Evolutionary conservation across 2,329 filamentous ascomycete species (phyloP), one percentile per base, ranked within the genome.

Genomic region (Hypoxylon sp.): DNA sequence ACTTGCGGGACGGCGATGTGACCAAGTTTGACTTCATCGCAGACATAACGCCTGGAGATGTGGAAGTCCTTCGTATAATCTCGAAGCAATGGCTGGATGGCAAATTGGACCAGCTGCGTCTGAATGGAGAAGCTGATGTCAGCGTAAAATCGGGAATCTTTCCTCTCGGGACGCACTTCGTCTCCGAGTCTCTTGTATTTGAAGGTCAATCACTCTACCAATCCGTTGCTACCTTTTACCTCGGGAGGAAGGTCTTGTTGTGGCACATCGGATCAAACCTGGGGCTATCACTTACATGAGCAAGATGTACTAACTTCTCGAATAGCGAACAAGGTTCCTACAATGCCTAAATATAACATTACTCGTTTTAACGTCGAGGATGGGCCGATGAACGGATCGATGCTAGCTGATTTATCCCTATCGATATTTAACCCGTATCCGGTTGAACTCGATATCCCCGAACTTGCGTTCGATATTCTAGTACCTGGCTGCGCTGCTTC

Each of bases 21-120:
- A 97, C 90, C 2, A 75, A 82, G 48, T 76, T 97, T 49, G 89
- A 97, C 63, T 86, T 97, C 62, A 72, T 94, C 45, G 82, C 88
- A 30, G 86, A 94, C 55, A 72, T 97, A 27, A 75, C 81, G 26
- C 88, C 91, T 17, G 92, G 91, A 20, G 83, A 91, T 63, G 75
- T 90, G 9, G 84, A 91, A 45, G 87, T 86, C 4, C 84, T 97
- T 61, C 86, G 90, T 52, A 81, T 81, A 51, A 81, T 97, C 57
- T 91, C 90, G 35, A 91, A 94, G 68, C 89, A 96, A 69, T 97
- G 91, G 86, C 75, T 99, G 53, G 85, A 89, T 44, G 91, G 92
- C 27, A 86, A 84, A 44, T 75, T 97, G 50, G 81, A 84, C 7
- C 78, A 81, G 48, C 73, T 99, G 49, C 83, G 81, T 54, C 75